Evolutionary conservation across 495 filamentous ascomycete genomes (phyloP).

Genomic region (Talaromyces borbonicus): DNA sequence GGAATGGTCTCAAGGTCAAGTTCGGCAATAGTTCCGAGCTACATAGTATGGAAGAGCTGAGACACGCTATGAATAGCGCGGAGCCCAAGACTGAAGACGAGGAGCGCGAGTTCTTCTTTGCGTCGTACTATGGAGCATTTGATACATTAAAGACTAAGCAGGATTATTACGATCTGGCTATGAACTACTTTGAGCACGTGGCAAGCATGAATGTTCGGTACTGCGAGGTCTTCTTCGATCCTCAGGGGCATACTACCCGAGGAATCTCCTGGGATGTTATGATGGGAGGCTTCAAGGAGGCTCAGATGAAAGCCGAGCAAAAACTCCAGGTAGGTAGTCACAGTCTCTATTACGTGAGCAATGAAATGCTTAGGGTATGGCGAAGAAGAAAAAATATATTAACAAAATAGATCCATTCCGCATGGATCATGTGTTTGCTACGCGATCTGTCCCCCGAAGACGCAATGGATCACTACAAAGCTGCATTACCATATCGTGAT

Average conservation of each 20-base stretch:
- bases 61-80: constrained; percentile 21
- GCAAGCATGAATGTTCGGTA: constrained; percentile 9
- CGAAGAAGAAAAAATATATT: not conserved
- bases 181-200: constrained; percentile 22
- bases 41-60: constrained; percentile 20
- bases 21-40: constrained; percentile 15
- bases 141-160: constrained; percentile 25
- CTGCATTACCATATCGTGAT: constrained; percentile 22
- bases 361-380: too few relatives aligned
- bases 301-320: constrained; percentile 20
- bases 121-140: constrained; percentile 30
- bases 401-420: constrained; percentile 11
- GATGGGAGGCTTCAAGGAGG: constrained; percentile 24
- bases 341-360: too few relatives aligned
- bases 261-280: constrained; percentile 23
- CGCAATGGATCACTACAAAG: constrained; percentile 16
- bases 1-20: constrained; percentile 13
- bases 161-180: constrained; percentile 35
- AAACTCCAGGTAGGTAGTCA: constrained; percentile 12
- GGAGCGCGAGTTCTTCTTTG: constrained; percentile 19
- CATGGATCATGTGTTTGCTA: constrained; percentile 34
- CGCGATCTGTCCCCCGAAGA: constrained; percentile 22
- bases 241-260: constrained; percentile 30
- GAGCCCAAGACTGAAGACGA: constrained; percentile 17
- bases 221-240: constrained; percentile 9